These are phyloP conservation scores for Begonia masoniana DNA, from an alignment of 306 rosid genomes.

Conservation along the genomic window DNA sequence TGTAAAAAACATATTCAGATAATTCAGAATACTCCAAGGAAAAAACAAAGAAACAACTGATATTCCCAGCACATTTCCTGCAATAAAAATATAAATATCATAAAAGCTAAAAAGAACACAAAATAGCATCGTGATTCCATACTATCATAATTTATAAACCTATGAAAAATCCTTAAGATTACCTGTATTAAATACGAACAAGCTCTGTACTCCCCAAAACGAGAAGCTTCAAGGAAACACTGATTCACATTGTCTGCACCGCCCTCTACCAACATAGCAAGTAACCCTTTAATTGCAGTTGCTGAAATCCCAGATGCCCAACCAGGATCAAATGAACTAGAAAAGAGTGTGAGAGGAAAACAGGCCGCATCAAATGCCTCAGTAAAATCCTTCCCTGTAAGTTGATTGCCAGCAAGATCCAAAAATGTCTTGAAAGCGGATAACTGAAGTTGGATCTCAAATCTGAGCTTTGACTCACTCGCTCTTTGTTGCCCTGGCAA, in stretches of 20 bases:
- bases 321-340: conserved; percentile 72
- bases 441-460: conserved; percentile 72
- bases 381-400: conserved; percentile 77
- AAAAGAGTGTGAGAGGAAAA: conserved; percentile 82
- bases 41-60: no score
- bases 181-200: conserved; percentile 84
- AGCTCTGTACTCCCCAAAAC: conserved; percentile 85
- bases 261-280: conserved; percentile 73
- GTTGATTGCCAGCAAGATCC: conserved; percentile 81
- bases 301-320: conserved; percentile 78
- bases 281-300: conserved; percentile 66
- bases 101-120: no score
- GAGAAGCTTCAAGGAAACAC: conserved; percentile 88
- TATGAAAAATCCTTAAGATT: not conserved
- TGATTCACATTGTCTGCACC: conserved; percentile 91
- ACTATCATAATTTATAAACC: no score
- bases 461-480: conserved; percentile 37
- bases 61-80: no score
- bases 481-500: conserved; percentile 37
- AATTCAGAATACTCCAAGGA: no score
- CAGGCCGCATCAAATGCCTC: conserved; percentile 96
- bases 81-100: no score
- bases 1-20: no score
- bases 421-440: conserved; percentile 70
- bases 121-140: no score